Evolutionary conservation across 2,329 filamentous ascomycete species (phyloP).

Genomic region (Penicillium hordei): DNA sequence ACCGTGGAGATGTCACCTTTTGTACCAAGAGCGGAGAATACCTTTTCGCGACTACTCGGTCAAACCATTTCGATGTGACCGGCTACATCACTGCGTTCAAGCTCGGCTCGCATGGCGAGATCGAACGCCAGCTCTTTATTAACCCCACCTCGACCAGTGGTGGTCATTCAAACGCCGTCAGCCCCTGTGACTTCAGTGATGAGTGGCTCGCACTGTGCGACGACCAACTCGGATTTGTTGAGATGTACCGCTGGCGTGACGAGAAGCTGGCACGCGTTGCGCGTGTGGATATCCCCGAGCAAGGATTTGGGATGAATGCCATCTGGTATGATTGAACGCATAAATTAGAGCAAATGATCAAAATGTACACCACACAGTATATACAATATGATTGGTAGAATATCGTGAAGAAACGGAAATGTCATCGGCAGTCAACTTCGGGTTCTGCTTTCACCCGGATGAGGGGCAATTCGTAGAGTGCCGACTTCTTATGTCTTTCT

Average conservation of each 20-base stretch:
- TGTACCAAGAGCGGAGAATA: constrained; percentile 68
- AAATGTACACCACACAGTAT: background rate
- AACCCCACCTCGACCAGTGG: constrained; percentile 85
- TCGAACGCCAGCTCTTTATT: constrained; percentile 75
- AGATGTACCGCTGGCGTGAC: constrained; percentile 83
- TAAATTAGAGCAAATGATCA: constrained; percentile 1
- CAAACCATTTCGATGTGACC: constrained; percentile 72
- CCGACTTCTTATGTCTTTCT: background rate
- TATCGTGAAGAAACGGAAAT: background rate
- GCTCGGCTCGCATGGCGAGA: constrained; percentile 65
- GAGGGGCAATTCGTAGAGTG: constrained; percentile 16
- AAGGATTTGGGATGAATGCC: constrained; percentile 96
- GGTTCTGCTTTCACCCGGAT: constrained; percentile 25
- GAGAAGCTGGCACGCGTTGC: constrained; percentile 78
- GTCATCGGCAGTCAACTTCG: constrained; percentile 28
- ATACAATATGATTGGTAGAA: background rate
- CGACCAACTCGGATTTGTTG: constrained; percentile 81
- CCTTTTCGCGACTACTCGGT: constrained; percentile 80
- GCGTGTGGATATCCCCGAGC: constrained; percentile 73
- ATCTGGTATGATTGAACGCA: constrained; percentile 76
- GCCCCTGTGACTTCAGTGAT: constrained; percentile 77
- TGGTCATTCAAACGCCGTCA: constrained; percentile 85
- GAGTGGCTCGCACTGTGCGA: constrained; percentile 90
- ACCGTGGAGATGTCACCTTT: constrained; percentile 81
- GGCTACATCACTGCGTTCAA: constrained; percentile 82